A percentile compares a stretch with the other conserved stretches of the same genome.
Evolutionary conservation across 2,329 filamentous ascomycete species (phyloP).

Genomic region (Beauveria medogensis): DNA sequence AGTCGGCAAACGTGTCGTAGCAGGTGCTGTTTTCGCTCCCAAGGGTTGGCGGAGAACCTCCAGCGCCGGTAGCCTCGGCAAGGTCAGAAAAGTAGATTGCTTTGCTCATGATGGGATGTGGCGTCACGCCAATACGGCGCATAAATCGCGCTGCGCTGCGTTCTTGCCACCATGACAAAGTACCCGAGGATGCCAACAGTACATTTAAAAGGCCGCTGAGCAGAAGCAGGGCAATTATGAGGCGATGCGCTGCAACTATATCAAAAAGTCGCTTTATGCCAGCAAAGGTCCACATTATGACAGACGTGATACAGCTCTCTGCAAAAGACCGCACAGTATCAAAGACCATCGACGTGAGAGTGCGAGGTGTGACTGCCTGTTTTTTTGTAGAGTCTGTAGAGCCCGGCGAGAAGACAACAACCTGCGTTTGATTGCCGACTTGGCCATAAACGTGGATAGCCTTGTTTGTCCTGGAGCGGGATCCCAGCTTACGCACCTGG

Average conservation of each 20-base stretch:
- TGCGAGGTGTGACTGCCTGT: slow-evolving; percentile 52
- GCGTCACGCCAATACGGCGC: slow-evolving; percentile 68
- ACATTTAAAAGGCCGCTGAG: slow-evolving; percentile 66
- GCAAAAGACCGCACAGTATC: slow-evolving; percentile 66
- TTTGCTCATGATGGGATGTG: slow-evolving; percentile 74
- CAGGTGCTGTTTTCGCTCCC: slow-evolving; percentile 44
- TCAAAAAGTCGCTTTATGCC: slow-evolving; percentile 57
- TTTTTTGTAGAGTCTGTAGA: slow-evolving; percentile 40
- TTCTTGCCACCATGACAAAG: slow-evolving; percentile 77
- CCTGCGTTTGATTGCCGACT: slow-evolving; percentile 60
- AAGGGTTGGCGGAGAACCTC: slow-evolving; percentile 24
- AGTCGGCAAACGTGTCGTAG: slow-evolving; percentile 53
- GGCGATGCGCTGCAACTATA: slow-evolving; percentile 61
- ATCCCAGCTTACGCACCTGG: slow-evolving; percentile 66
- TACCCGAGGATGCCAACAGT: slow-evolving; percentile 65
- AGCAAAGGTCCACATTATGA: slow-evolving; percentile 71
- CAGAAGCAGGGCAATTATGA: slow-evolving; percentile 62
- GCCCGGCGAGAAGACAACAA: slow-evolving; percentile 50
- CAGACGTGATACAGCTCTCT: slow-evolving; percentile 64
- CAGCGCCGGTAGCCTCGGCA: slow-evolving; percentile 48
- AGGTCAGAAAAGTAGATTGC: slow-evolving; percentile 78
- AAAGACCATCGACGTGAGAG: slow-evolving; percentile 60
- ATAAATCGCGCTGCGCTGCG: slow-evolving; percentile 74
- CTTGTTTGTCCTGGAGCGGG: slow-evolving; percentile 65
- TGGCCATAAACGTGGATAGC: slow-evolving; percentile 74